phyloP scores from a whole-genome alignment of 768 basidiomycete species.

The Tulasnella sp. region DNA sequence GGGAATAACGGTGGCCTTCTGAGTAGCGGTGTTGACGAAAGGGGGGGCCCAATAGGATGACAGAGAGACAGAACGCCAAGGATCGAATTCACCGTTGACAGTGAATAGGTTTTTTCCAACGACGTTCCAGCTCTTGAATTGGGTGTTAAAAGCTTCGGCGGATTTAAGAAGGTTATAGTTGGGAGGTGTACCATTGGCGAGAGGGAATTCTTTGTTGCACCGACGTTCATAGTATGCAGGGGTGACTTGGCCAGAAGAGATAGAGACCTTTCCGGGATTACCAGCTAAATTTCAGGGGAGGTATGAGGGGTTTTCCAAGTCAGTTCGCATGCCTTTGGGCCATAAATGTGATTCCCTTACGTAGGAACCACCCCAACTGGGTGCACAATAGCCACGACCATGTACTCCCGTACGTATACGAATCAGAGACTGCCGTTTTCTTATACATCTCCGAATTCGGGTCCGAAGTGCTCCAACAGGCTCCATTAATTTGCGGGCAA shows the following conservation, averaged over 20 bases:
- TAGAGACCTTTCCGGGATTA: no score
- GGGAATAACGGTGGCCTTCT: not conserved
- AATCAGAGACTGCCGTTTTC: no score
- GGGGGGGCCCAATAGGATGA: slow-evolving; percentile 5
- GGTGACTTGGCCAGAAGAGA: no score
- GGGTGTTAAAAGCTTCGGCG: not conserved
- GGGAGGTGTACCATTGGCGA: not conserved
- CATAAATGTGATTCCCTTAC: no score
- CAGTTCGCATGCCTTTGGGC: no score
- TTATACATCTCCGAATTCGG: no score
- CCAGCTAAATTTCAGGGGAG: no score
- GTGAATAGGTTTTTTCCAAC: slow-evolving; percentile 6
- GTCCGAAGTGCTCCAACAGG: no score
- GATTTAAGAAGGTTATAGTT: not conserved
- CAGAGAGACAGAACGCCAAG: slow-evolving; percentile 18
- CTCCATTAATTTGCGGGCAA: no score
- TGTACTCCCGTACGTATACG: not conserved
- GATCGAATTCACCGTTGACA: slow-evolving; percentile 19
- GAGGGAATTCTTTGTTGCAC: no score
- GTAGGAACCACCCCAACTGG: not conserved
- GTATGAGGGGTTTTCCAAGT: no score
- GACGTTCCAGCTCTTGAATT: slow-evolving; percentile 18
- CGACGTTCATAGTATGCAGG: no score
- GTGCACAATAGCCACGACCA: not conserved
- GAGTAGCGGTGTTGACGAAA: not conserved